Conservation (phyloP, 768 basidiomycete genomes). For the Leccinum disarticulatum region DNA sequence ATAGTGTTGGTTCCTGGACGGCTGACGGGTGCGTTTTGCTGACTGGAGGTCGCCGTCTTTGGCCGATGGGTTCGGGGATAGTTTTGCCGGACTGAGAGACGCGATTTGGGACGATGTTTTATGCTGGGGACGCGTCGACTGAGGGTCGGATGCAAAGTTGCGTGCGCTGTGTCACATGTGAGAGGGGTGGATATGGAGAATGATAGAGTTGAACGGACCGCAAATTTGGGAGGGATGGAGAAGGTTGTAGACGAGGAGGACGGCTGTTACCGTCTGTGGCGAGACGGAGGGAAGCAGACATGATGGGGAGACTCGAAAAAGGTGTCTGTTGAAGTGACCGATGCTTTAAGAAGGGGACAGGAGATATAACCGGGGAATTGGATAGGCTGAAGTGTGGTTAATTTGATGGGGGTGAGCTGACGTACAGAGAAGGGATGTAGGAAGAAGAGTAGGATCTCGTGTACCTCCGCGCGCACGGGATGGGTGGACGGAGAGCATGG, state of each 20-base stretch:
- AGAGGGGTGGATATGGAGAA: neutral
- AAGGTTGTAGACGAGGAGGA: conserved; percentile 56
- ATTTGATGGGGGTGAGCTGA: conserved; percentile 32
- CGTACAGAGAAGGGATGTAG: conserved; percentile 36
- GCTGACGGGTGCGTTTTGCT: conserved; percentile 20
- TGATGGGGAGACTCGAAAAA: conserved; percentile 33
- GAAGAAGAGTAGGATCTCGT: conserved; percentile 25
- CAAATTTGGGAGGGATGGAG: conserved; percentile 71
- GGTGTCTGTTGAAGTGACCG: conserved; percentile 26
- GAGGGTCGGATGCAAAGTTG: conserved; percentile 27
- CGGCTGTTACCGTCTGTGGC: conserved; percentile 26
- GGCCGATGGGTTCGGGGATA: conserved; percentile 9
- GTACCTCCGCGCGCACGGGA: conserved; percentile 22
- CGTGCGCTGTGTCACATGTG: conserved; percentile 26
- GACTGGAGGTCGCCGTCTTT: conserved; percentile 21
- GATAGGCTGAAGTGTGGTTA: conserved; percentile 32
- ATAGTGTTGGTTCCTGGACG: conserved; percentile 30
- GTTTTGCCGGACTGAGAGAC: conserved; percentile 14
- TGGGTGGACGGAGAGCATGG: conserved; percentile 18
- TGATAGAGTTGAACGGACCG: conserved; percentile 40
- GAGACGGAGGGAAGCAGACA: conserved; percentile 27
- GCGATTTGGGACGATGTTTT: conserved; percentile 21
- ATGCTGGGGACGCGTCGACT: conserved; percentile 29
- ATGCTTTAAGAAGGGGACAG: conserved; percentile 33
- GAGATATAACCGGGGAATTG: conserved; percentile 34